Evolutionary conservation across 805 yeast species (phyloP).

Genomic region (Sugiyamaella marilandica): DNA sequence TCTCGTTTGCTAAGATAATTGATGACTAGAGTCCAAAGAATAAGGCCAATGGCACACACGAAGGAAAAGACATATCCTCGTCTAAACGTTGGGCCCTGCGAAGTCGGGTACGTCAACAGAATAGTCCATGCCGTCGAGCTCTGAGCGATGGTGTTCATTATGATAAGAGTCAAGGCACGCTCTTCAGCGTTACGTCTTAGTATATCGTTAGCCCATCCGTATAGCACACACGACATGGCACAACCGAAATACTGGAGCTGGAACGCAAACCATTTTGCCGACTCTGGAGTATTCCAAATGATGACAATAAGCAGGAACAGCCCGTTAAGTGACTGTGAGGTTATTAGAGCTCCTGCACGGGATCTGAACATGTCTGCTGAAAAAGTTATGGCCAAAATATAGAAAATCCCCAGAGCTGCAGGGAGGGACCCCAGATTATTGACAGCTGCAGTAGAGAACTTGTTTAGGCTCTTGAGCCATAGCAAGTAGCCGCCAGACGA

Average conservation of each 20-base stretch:
- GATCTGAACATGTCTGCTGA: slow-evolving; percentile 48
- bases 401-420: slow-evolving; percentile 55
- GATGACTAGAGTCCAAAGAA: not conserved
- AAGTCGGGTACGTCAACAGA: slow-evolving; percentile 37
- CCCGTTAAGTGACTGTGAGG: slow-evolving; percentile 50
- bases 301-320: slow-evolving; percentile 50
- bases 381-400: slow-evolving; percentile 22
- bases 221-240: slow-evolving; percentile 57
- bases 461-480: slow-evolving; percentile 53
- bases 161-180: slow-evolving; percentile 46
- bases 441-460: slow-evolving; percentile 41
- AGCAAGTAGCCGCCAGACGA: slow-evolving; percentile 53
- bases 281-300: slow-evolving; percentile 50
- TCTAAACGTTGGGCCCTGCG: slow-evolving; percentile 19
- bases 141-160: slow-evolving; percentile 48
- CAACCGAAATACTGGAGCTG: slow-evolving; percentile 52
- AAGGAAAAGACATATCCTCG: slow-evolving; percentile 19
- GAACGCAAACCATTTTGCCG: slow-evolving; percentile 60
- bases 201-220: slow-evolving; percentile 56
- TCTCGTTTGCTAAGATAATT: not conserved
- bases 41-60: slow-evolving; percentile 11
- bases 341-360: slow-evolving; percentile 49
- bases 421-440: slow-evolving; percentile 52
- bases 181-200: slow-evolving; percentile 48
- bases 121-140: slow-evolving; percentile 50